Evolutionary conservation across 2,329 filamentous ascomycete genomes (phyloP).

Genomic region (Alternaria brassicicola): DNA sequence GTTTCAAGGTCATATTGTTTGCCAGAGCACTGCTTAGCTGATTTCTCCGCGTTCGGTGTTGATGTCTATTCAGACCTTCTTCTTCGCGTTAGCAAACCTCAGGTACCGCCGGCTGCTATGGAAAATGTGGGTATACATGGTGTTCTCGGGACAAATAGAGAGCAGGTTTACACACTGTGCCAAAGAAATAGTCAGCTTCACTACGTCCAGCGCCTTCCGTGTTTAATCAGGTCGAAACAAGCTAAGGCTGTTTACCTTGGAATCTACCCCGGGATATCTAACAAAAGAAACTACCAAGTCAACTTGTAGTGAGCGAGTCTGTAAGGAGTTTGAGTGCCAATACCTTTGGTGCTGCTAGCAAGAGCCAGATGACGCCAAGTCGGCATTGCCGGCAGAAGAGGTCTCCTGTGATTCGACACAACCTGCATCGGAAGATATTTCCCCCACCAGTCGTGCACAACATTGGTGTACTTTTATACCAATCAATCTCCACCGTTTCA

Average conservation of each 20-base stretch:
- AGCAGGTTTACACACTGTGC: background rate
- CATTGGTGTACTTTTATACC: background rate
- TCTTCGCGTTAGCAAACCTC: constrained; percentile 23
- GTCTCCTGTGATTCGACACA: background rate
- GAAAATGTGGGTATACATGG: constrained; percentile 4
- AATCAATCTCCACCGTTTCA: background rate
- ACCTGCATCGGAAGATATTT: background rate
- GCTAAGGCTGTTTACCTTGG: background rate
- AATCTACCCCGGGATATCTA: background rate
- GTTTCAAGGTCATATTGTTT: background rate
- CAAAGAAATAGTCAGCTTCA: background rate
- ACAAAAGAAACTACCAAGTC: background rate
- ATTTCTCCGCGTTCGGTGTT: constrained; percentile 12
- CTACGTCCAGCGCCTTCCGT: background rate
- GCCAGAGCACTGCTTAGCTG: background rate
- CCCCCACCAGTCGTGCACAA: background rate
- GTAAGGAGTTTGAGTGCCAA: background rate
- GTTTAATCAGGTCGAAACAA: background rate
- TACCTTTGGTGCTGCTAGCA: background rate
- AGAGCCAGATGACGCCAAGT: background rate
- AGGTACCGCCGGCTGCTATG: background rate
- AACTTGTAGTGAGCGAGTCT: background rate
- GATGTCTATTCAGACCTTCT: constrained; percentile 28
- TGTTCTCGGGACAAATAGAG: background rate
- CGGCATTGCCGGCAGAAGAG: background rate